phyloP scores from a whole-genome alignment of 768 basidiomycete genomes.

The Collybiopsis luxurians region DNA sequence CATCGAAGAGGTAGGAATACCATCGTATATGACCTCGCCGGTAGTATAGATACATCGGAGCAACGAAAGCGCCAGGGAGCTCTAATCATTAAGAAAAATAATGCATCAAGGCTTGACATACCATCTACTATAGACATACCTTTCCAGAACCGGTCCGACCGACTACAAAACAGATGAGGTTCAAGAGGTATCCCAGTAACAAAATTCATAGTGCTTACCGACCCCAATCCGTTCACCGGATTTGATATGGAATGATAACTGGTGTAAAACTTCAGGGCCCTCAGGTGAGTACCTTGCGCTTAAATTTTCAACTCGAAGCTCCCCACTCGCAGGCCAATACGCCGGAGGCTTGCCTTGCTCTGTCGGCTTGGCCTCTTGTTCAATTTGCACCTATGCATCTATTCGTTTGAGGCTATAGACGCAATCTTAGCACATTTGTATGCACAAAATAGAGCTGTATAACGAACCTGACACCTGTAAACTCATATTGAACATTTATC shows the following conservation, averaged over 20 bases:
- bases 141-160: too few relatives aligned
- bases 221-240: constrained; percentile 47
- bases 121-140: too few relatives aligned
- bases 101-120: too few relatives aligned
- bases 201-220: too few relatives aligned
- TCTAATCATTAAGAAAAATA: too few relatives aligned
- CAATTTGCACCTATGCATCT: constrained; percentile 43
- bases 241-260: constrained; percentile 39
- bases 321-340: constrained; percentile 49
- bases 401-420: constrained; percentile 31
- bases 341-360: constrained; percentile 42
- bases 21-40: constrained; percentile 44
- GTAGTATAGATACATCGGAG: constrained; percentile 47
- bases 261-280: too few relatives aligned
- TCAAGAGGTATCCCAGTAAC: too few relatives aligned
- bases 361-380: constrained; percentile 39
- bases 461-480: constrained; percentile 10
- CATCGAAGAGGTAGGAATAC: constrained; percentile 34
- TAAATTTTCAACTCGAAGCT: constrained; percentile 39
- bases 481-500: neutral
- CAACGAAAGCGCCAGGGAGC: constrained; percentile 45
- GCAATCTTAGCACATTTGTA: too few relatives aligned
- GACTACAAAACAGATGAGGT: too few relatives aligned
- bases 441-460: too few relatives aligned
- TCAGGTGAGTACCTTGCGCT: constrained; percentile 38